These are phyloP conservation scores for Coriaria nepalensis DNA, from an alignment of 306 rosid species.

Conservation along the genomic window DNA sequence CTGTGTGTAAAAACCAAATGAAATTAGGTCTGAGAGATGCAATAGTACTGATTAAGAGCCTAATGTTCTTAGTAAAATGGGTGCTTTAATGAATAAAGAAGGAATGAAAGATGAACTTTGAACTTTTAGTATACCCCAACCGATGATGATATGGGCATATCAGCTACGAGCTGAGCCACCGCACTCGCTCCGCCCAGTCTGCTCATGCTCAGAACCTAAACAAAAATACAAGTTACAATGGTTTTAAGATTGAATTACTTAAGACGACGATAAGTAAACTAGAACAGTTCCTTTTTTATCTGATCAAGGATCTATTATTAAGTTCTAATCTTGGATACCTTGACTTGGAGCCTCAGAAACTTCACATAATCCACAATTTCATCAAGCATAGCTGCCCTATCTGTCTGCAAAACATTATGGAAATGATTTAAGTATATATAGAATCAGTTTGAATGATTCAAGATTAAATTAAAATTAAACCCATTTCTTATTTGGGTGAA, in stretches of 20 bases:
- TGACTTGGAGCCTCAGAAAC: conserved; percentile 96
- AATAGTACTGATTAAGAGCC: neutral
- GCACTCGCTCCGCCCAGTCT: conserved; percentile 95
- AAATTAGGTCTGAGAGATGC: too few species aligned
- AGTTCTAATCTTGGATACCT: conserved; percentile 32
- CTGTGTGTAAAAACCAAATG: too few species aligned
- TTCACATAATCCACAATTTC: conserved; percentile 96
- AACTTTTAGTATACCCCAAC: conserved; percentile 29
- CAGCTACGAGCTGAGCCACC: conserved; percentile 96
- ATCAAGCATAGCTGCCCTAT: conserved; percentile 92
- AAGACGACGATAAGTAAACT: neutral
- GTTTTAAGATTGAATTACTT: conserved; percentile 3
- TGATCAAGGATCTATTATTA: neutral
- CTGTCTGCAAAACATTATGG: conserved; percentile 44
- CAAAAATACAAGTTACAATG: neutral
- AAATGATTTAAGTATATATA: neutral
- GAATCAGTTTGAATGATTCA: too few species aligned
- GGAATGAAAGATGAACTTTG: neutral
- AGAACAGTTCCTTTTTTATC: neutral
- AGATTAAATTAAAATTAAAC: too few species aligned
- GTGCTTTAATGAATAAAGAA: neutral
- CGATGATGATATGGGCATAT: conserved; percentile 59
- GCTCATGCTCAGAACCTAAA: conserved; percentile 91
- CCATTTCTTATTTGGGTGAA: too few species aligned
- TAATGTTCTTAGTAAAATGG: neutral